phyloP scores from a whole-genome alignment of 1,284 basidiomycete species.

The Pseudozyma sp. region DNA sequence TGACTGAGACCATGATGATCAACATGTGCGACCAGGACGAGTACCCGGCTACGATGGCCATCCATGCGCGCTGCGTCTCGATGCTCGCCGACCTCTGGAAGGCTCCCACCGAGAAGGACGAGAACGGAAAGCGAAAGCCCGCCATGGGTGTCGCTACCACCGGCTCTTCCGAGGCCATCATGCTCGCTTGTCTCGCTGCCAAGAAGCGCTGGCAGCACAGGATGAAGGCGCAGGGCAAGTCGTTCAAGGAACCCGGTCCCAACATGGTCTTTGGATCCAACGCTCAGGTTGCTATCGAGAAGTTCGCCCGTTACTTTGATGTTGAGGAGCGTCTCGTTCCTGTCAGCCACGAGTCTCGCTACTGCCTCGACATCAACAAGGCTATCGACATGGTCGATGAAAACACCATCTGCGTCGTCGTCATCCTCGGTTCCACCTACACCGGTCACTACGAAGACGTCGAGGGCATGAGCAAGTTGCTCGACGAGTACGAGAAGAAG shows the following conservation, averaged over 20 bases:
- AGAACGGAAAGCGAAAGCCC: conserved; percentile 49
- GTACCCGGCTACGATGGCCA: conserved; percentile 75
- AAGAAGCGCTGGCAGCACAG: conserved; percentile 93
- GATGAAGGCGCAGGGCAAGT: conserved; percentile 80
- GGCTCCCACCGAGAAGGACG: conserved; percentile 70
- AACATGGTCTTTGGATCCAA: conserved; percentile 84
- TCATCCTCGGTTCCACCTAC: conserved; percentile 81
- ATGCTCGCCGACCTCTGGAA: conserved; percentile 95
- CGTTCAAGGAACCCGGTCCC: conserved; percentile 70
- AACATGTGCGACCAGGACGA: conserved; percentile 85
- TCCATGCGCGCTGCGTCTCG: conserved; percentile 73
- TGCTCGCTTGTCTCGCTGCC: conserved; percentile 92
- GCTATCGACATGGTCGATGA: conserved; percentile 90
- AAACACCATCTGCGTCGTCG: conserved; percentile 74
- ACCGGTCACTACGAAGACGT: conserved; percentile 94
- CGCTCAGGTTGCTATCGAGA: conserved; percentile 74
- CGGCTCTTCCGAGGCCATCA: conserved; percentile 88
- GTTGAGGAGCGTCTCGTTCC: conserved; percentile 74
- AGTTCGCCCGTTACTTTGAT: conserved; percentile 86
- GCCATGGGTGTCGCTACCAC: conserved; percentile 81
- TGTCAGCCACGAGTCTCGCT: conserved; percentile 69
- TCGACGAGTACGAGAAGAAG: conserved; percentile 85
- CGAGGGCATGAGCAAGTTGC: conserved; percentile 82
- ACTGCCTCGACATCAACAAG: conserved; percentile 83
- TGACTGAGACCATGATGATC: conserved; percentile 77